phyloP scores from a whole-genome alignment of 305 asterid species.

The Fraxinus dipetala region DNA sequence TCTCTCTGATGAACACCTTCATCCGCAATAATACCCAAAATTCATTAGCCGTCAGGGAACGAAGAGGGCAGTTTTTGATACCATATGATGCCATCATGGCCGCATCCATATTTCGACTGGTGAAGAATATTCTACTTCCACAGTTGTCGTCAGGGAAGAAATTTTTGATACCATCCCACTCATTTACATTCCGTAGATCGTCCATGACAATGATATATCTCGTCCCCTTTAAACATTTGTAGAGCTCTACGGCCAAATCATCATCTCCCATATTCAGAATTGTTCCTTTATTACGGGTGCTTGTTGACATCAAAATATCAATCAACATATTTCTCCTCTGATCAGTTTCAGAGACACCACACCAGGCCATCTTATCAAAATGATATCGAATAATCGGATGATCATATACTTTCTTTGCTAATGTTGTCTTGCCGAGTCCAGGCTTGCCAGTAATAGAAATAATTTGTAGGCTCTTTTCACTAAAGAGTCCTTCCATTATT shows the following conservation, averaged over 20 bases:
- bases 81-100: not conserved
- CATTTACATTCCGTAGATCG: not conserved
- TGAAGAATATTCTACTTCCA: not conserved
- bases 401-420: slow-evolving; percentile 14
- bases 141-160: fast-evolving
- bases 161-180: fast-evolving
- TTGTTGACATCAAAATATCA: slow-evolving; percentile 9
- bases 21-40: too few species aligned
- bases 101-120: not conserved
- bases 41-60: not conserved
- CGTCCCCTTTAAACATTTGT: not conserved
- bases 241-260: not conserved
- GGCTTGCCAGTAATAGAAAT: not conserved
- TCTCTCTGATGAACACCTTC: not conserved
- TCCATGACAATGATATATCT: not conserved
- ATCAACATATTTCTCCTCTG: not conserved
- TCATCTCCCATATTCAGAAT: too few species aligned
- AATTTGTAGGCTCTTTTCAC: not conserved
- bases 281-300: fast-evolving
- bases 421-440: slow-evolving; percentile 3
- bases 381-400: not conserved
- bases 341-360: not conserved
- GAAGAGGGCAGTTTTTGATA: not conserved
- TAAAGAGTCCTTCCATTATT: too few species aligned
- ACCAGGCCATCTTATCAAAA: slow-evolving; percentile 3